A percentile compares a stretch with the other conserved stretches of the same genome.
These are phyloP conservation scores for Areca catechu DNA, from an alignment of 176 grass and related monocot species.

Conservation along the genomic window DNA sequence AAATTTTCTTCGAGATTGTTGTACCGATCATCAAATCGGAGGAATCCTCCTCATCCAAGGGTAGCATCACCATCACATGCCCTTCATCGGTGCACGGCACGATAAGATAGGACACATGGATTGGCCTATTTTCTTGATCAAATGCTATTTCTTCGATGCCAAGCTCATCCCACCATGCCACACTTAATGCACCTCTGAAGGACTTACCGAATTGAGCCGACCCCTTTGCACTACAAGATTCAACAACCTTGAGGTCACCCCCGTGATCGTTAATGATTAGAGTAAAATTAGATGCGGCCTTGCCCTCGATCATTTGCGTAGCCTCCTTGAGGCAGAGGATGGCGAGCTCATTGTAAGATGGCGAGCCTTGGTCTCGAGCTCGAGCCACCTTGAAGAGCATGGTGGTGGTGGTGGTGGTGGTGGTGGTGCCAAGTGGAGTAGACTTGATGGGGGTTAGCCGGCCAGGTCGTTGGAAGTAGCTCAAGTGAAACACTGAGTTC, in stretches of 20 bases:
- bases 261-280: constrained; percentile 23
- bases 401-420: not conserved
- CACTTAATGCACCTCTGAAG: not conserved
- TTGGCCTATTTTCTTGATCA: constrained; percentile 37
- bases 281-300: constrained; percentile 7
- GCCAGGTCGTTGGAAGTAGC: constrained; percentile 42
- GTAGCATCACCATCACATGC: constrained; percentile 38
- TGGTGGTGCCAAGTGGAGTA: constrained; percentile 21
- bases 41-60: not conserved
- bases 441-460: constrained; percentile 30
- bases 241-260: constrained; percentile 28
- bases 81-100: constrained; percentile 25
- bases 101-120: constrained; percentile 39
- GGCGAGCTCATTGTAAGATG: constrained; percentile 26
- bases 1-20: not conserved
- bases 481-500: constrained; percentile 43
- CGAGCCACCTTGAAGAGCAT: constrained; percentile 38
- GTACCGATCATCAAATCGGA: not conserved
- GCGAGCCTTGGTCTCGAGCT: not conserved
- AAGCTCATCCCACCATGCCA: constrained; percentile 37
- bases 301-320: not conserved
- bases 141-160: constrained; percentile 54
- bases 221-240: constrained; percentile 10
- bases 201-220: not conserved
- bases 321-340: constrained; percentile 27